A percentile compares a stretch with the other conserved stretches of the same genome.
Conservation (phyloP, 2,329 filamentous ascomycete species). For the Coccinonectria pachysandricola region DNA sequence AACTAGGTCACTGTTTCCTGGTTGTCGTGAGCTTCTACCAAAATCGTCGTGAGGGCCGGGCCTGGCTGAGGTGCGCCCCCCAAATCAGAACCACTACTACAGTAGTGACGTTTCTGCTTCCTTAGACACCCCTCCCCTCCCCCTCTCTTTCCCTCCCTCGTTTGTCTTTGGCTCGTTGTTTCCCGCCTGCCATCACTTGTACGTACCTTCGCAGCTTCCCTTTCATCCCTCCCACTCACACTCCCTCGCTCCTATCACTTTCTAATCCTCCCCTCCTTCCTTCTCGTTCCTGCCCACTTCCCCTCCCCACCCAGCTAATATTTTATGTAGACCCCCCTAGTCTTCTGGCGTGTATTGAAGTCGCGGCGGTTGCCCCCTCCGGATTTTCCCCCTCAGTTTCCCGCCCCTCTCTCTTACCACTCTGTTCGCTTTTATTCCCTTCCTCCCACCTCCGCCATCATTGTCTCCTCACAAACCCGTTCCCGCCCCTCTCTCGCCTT, state of each 20-base stretch:
- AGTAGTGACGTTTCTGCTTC: too few species aligned
- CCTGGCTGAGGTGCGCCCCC: conserved; percentile 11
- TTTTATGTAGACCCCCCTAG: conserved; percentile 10
- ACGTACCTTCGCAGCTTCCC: too few species aligned
- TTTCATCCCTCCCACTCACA: conserved; percentile 1
- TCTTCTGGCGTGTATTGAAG: too few species aligned
- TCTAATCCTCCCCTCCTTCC: conserved; percentile 13
- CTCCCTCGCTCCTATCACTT: conserved; percentile 15
- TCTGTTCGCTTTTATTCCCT: conserved; percentile 20
- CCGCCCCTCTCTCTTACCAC: conserved; percentile 19
- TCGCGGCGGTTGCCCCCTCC: conserved; percentile 17
- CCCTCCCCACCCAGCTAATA: conserved; percentile 18
- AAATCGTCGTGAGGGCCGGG: too few species aligned
- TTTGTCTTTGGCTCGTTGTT: too few species aligned
- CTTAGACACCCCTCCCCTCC: conserved; percentile 13
- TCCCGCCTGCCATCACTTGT: too few species aligned
- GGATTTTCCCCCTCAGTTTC: conserved; percentile 18
- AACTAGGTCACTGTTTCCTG: too few species aligned
- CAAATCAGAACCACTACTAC: conserved; percentile 17
- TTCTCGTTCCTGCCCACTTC: conserved; percentile 13
- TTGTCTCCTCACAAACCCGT: conserved; percentile 12
- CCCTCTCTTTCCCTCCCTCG: conserved; percentile 4
- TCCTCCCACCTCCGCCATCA: conserved; percentile 14
- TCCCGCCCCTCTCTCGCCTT: conserved; percentile 14
- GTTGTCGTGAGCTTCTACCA: too few species aligned